Evolutionary conservation across 2,329 filamentous ascomycete species (phyloP), one percentile per base, ranked within the genome.

Genomic region (Aspergillus fructus): DNA sequence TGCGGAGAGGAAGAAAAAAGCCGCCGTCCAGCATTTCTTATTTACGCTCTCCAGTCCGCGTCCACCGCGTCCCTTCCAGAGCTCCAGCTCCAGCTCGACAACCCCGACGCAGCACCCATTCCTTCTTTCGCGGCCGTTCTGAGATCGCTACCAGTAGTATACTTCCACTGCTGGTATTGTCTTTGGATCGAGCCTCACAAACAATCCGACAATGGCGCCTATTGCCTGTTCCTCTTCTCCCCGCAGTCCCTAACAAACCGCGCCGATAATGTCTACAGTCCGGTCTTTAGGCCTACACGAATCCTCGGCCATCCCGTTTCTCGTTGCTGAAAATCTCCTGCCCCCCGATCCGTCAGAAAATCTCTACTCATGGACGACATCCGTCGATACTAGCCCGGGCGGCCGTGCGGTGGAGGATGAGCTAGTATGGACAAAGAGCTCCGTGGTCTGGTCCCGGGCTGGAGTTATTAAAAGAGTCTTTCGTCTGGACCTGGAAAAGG

Each of bases 261-360:
- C 64, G 39, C 61, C 62, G 64, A 75, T 66, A 68, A 99, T 99
- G 96, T 93, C 93, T 66, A 87, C 89, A 71, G 86, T 97, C 77
- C 90, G 86, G 75, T 97, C 93, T 63, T 84, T 97, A 69, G 94
- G 94, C 74, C 82, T 96, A 70, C 93, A 97, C 79, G 87, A 89
- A 78, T 93, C 96, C 59, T 85, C 89, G 60, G 92, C 89, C 63
- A 82, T 97, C 62, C 86, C 85, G 61, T 91, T 94, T 79, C 87
- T 96, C 62, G 84, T 96, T 65, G 83, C 88, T 65, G 93, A 97
- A 75, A 84, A 86, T 57, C 83, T 96, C 41, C 80, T 97, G 2
- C 84, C 88, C 17, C 74, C 82, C 46, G 83, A 94, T 60, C 84
- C 90, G 3, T 76, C 84, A 17, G 75, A 84, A 24, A 81, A 85